Conservation (phyloP, 2,329 filamentous ascomycete genomes). For the Phialophora chinensis region DNA sequence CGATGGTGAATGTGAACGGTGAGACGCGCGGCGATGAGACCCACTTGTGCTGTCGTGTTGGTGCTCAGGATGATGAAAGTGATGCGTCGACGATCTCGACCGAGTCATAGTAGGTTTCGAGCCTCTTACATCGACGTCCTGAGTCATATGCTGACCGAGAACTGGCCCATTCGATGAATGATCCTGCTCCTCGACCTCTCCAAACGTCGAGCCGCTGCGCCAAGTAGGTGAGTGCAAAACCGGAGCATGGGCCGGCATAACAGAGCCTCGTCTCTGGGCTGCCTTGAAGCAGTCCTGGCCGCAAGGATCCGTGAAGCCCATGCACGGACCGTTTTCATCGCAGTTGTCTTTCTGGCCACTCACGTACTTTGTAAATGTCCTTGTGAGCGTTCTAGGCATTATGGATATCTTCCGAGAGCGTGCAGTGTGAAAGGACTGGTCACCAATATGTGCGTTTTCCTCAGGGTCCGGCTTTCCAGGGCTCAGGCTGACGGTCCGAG, state of each 20-base stretch:
- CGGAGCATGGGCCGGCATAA: slow-evolving; percentile 28
- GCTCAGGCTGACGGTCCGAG: slow-evolving; percentile 31
- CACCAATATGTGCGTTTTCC: slow-evolving; percentile 24
- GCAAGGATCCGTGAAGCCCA: slow-evolving; percentile 66
- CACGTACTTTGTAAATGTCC: slow-evolving; percentile 57
- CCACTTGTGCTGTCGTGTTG: slow-evolving; percentile 26
- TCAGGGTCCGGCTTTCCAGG: slow-evolving; percentile 20
- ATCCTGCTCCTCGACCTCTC: slow-evolving; percentile 29
- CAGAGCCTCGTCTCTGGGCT: slow-evolving; percentile 39
- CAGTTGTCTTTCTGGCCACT: slow-evolving; percentile 58
- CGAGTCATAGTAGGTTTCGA: slow-evolving; percentile 25
- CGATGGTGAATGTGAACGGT: slow-evolving; percentile 24
- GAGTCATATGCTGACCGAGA: slow-evolving; percentile 16
- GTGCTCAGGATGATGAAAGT: slow-evolving; percentile 38
- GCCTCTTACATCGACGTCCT: slow-evolving; percentile 24
- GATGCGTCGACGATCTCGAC: slow-evolving; percentile 37
- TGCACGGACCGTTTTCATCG: slow-evolving; percentile 65
- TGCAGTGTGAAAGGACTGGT: slow-evolving; percentile 6
- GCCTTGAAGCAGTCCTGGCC: slow-evolving; percentile 65
- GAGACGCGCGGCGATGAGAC: slow-evolving; percentile 21
- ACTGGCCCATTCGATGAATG: slow-evolving; percentile 8
- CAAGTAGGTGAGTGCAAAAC: slow-evolving; percentile 28
- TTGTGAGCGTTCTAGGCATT: slow-evolving; percentile 44
- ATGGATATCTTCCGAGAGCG: slow-evolving; percentile 43
- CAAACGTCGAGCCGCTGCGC: slow-evolving; percentile 24